phyloP scores from a whole-genome alignment of 1,284 basidiomycete species.

The Somion occarium region DNA sequence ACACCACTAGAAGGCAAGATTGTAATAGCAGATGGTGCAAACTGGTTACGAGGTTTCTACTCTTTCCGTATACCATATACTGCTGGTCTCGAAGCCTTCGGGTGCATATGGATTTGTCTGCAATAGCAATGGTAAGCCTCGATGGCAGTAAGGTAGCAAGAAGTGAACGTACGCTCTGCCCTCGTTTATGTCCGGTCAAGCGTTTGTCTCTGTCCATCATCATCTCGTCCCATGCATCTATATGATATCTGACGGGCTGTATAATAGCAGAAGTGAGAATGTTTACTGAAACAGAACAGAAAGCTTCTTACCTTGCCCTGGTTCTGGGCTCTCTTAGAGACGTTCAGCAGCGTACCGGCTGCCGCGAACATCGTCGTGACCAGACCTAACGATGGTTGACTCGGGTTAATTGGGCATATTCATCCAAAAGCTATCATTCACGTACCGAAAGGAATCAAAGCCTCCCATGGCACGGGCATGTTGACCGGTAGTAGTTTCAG shows the following conservation, averaged over 20 bases:
- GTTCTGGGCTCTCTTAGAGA: conserved; percentile 76
- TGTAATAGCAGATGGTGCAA: conserved; percentile 4
- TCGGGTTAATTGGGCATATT: not conserved
- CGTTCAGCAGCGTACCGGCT: conserved; percentile 80
- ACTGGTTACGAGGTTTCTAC: conserved; percentile 17
- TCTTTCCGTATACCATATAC: conserved; percentile 71
- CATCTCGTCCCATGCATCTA: conserved; percentile 91
- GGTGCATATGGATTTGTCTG: conserved; percentile 75
- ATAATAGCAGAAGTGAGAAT: conserved; percentile 2
- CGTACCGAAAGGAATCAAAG: conserved; percentile 87
- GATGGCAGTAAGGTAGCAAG: conserved; percentile 1
- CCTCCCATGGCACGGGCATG: conserved; percentile 95
- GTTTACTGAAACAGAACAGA: not conserved
- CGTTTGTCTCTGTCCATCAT: conserved; percentile 90
- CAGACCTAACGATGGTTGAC: conserved; percentile 54
- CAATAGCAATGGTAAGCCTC: conserved; percentile 2
- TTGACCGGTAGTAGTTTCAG: not conserved
- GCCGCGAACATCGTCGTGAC: conserved; percentile 86
- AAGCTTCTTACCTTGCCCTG: conserved; percentile 76
- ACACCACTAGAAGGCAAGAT: conserved; percentile 2
- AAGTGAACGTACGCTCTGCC: conserved; percentile 67
- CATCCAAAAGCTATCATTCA: not conserved
- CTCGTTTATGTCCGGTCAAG: conserved; percentile 83
- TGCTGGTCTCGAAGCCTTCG: conserved; percentile 71
- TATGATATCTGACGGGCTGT: conserved; percentile 78